Conservation (phyloP, 345 rosid species). For the Eucalyptus curtisii region DNA sequence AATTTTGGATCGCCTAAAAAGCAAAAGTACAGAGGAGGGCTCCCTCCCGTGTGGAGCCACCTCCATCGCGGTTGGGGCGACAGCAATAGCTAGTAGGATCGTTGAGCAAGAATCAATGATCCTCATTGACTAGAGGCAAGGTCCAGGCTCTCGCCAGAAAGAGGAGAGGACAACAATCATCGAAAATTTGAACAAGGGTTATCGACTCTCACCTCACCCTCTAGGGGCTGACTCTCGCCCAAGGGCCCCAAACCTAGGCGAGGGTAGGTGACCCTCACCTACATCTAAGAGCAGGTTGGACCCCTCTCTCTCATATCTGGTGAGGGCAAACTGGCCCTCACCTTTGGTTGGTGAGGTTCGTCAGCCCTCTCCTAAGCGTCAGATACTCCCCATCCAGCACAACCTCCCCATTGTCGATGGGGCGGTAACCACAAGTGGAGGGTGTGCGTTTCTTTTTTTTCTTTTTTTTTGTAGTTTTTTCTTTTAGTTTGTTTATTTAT, state of each 20-base stretch:
- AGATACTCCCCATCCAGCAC: rapidly evolving
- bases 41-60: too few species aligned
- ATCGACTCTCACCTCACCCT: rapidly evolving
- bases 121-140: too few species aligned
- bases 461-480: too few species aligned
- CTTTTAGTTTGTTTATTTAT: too few species aligned
- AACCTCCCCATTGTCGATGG: rapidly evolving
- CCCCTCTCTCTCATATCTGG: rapidly evolving
- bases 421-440: rapidly evolving
- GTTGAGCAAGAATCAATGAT: rapidly evolving
- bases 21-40: too few species aligned
- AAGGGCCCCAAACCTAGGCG: rapidly evolving
- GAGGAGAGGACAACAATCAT: rapidly evolving
- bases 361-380: rapidly evolving
- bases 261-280: rapidly evolving
- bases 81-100: too few species aligned
- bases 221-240: rapidly evolving
- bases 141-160: rapidly evolving
- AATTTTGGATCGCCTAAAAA: rapidly evolving
- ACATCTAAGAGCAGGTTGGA: too few species aligned
- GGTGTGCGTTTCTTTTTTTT: too few species aligned
- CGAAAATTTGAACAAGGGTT: too few species aligned
- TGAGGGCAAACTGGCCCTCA: rapidly evolving
- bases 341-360: rapidly evolving
- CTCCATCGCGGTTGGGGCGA: rapidly evolving